Conservation (phyloP, 371 early-diverging fungal genomes). For the Umbelopsis sp. region DNA sequence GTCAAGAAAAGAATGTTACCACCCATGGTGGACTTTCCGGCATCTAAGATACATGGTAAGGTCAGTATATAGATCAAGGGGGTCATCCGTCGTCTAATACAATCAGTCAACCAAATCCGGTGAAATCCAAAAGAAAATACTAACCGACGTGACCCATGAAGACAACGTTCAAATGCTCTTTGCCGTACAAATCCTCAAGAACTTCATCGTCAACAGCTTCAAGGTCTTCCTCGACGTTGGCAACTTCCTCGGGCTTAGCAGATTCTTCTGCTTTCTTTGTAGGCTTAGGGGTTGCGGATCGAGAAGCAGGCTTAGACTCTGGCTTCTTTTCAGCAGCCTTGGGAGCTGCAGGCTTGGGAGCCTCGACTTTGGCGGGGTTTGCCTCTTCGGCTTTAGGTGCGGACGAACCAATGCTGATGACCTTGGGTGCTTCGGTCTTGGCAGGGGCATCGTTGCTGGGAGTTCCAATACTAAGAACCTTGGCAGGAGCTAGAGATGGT, state of each 20-base stretch:
- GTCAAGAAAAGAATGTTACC: slow-evolving; percentile 96
- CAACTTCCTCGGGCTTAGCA: slow-evolving; percentile 10
- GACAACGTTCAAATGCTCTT: slow-evolving; percentile 94
- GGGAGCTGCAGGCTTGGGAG: slow-evolving; percentile 13
- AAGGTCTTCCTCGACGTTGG: slow-evolving; percentile 37
- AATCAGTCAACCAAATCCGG: too few relatives aligned
- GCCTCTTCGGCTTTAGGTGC: slow-evolving; percentile 29
- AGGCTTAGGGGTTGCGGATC: slow-evolving; percentile 26
- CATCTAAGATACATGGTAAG: slow-evolving; percentile 66
- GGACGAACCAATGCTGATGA: slow-evolving; percentile 1
- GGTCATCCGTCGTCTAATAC: too few relatives aligned
- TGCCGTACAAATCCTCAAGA: slow-evolving; percentile 74
- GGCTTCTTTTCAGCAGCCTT: slow-evolving; percentile 17
- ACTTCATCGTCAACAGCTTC: slow-evolving; percentile 60
- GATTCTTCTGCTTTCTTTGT: slow-evolving; percentile 27
- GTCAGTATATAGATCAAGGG: too few relatives aligned
- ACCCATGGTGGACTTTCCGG: slow-evolving; percentile 99
- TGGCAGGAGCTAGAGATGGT: not conserved
- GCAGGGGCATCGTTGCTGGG: slow-evolving; percentile 7
- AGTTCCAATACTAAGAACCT: not conserved
- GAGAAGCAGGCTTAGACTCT: slow-evolving; percentile 13
- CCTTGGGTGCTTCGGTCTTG: slow-evolving; percentile 3
- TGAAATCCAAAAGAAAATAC: not conserved
- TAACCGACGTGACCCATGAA: slow-evolving; percentile 99
- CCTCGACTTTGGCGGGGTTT: slow-evolving; percentile 1